Evolutionary conservation across 768 basidiomycete species (phyloP), one percentile per base, ranked within the genome.

Genomic region (Lactifluus rugatus): DNA sequence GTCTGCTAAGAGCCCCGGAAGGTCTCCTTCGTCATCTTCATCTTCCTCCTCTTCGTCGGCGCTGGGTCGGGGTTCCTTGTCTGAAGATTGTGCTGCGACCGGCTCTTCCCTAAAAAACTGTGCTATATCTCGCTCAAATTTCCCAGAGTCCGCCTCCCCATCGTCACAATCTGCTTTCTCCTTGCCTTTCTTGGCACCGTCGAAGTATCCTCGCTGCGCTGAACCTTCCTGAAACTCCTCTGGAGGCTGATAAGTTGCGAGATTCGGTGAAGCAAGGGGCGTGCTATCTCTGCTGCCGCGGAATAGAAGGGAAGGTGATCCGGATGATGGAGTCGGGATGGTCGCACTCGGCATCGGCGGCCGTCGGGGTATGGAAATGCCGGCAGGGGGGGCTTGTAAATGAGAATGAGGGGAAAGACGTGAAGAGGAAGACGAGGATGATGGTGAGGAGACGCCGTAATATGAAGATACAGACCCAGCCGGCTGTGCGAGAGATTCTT

Each of bases 31-130:
- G 28, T 71, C 74, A 2, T 68, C 70, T 7, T 68, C 70, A 10
- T 68, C 71, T 3, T 76, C 76, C 0, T 77, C 73, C 5, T 71
- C 75, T 19, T 78, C 75, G 2, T 74, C 70, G 17, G 64, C 62
- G 11, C 67, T 65, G 4, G 60, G 62, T 16, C 66, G 68, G 2
- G 34, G 37, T 32, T 70, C 70, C 3, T 65, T 66, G 36, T 69
- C 68, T 19, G 68, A 65, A 32, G 66, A 59, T 9, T 60, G 66
- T 42, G 42, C 55, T 17, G 52, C 52, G 11, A 57, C 57, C 9
- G 61, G 64, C 3, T 57, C 58, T 1, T 54, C 52, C 25, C 58
- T 63, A 58, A 70, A 68, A 57, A 62, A 68, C 8, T 56, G 54
- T 42, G 59, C 36, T 11, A 39, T n/a, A 32, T 60, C 54, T 21